Evolutionary conservation across 768 basidiomycete genomes (phyloP), one percentile per base, ranked within the genome.

Genomic region (Porpolomopsis calyptriformis): DNA sequence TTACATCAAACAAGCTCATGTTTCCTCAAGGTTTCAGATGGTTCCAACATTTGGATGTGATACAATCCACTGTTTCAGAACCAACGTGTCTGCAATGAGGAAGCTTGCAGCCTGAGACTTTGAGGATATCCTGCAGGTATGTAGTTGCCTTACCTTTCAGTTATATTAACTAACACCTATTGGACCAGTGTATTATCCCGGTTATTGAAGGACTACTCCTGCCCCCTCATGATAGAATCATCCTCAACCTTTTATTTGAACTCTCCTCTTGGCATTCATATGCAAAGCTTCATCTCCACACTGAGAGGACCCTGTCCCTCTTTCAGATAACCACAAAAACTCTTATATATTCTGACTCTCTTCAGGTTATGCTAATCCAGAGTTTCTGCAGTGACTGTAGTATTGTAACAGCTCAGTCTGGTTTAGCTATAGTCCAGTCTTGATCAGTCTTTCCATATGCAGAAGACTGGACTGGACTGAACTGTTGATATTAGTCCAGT

Each of bases 211-310:
- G 60, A 14, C 54, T 72, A 0, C 49, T 72, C 0, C 58, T 54
- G 0, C 43, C 52, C 0, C 46, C 47, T 0, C 57, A 67, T 24
- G 56, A 68, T 19, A 10, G 45, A 1, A 46, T 50, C 1, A 46
- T 71, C 2, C 49, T 59, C 16, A 57, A 65, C 23, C 48, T 71
- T 0, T 52, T 72, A 1, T 72, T 63, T 49, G 37, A 46, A 8
- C 45, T 63, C 2, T 59, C 57, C 0, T 52, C 56, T 10, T 69
- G 67, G 69, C 71, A 71, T 52, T 60, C 57, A 0, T 53, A 63
- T 8, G 67, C 65, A 1, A 73, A 73, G 47, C 56, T 71, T 1
- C 59, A 62, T 5, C 40, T 69, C 42, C 71, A 72, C 43, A 67
- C 65, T 0, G 59, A 66, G 7, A 20, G 48, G 0, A 63, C 67